Conservation (phyloP, 129 eudicot species). For the Logfia minima region DNA sequence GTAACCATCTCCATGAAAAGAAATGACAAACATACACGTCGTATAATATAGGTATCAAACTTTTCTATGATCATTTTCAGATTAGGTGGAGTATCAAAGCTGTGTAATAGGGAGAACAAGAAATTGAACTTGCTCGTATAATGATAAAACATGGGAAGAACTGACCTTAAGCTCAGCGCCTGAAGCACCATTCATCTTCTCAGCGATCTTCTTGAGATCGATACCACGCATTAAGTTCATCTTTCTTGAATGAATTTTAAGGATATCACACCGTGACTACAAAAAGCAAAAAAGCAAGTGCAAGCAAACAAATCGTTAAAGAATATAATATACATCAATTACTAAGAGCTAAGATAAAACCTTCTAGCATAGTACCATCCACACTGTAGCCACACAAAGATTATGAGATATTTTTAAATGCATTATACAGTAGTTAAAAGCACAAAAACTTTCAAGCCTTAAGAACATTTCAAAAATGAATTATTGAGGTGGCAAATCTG, state of each 20-base stretch:
- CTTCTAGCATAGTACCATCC: neutral
- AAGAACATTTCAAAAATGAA: neutral
- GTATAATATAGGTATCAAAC: too few species aligned
- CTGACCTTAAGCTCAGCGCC: conserved; percentile 49
- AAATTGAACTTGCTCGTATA: neutral
- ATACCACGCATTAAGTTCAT: conserved; percentile 51
- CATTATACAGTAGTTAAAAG: neutral
- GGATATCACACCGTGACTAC: conserved; percentile 41
- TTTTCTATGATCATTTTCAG: neutral
- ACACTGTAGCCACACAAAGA: neutral
- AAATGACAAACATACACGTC: neutral
- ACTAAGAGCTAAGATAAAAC: neutral
- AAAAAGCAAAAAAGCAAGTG: conserved; percentile 12
- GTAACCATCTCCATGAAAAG: neutral
- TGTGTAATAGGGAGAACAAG: neutral
- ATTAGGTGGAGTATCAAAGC: neutral
- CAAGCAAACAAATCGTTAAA: neutral
- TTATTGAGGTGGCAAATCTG: neutral
- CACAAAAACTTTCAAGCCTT: too few species aligned
- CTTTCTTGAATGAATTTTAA: conserved; percentile 44
- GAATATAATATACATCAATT: neutral
- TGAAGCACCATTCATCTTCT: conserved; percentile 47
- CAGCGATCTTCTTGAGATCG: conserved; percentile 46
- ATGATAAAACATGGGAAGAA: neutral
- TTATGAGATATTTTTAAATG: neutral